Conservation (phyloP, 2,329 filamentous ascomycete species). For the Ascosphaera apis region DNA sequence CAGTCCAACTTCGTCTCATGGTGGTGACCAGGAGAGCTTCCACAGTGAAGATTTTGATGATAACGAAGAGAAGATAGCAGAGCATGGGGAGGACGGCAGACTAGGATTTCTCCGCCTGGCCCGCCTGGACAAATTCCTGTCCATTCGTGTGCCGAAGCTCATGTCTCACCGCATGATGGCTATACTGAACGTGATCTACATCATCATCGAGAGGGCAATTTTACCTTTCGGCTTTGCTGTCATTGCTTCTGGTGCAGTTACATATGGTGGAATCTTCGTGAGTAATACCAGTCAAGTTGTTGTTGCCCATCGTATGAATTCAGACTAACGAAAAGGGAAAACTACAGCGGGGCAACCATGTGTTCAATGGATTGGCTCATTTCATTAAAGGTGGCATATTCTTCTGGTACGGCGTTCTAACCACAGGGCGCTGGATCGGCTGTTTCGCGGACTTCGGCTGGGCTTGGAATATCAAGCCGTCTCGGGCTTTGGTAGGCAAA, state of each 20-base stretch:
- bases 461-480: constrained; percentile 77
- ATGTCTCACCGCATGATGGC: constrained; percentile 34
- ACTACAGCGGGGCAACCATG: constrained; percentile 35
- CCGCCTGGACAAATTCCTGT: constrained; percentile 28
- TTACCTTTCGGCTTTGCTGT: constrained; percentile 56
- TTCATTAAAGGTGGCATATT: constrained; percentile 91
- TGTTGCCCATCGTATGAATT: background rate
- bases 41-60: constrained; percentile 32
- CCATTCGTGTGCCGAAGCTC: constrained; percentile 30
- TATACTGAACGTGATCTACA: constrained; percentile 36
- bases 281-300: constrained; percentile 19
- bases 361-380: constrained; percentile 77
- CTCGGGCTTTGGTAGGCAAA: constrained; percentile 30
- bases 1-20: constrained; percentile 36
- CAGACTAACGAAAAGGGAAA: constrained; percentile 3
- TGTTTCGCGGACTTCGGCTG: constrained; percentile 79
- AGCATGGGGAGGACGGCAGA: constrained; percentile 23
- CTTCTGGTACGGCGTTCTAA: constrained; percentile 76
- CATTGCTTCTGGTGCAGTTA: constrained; percentile 47
- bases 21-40: constrained; percentile 22
- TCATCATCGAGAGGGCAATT: constrained; percentile 51
- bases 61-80: constrained; percentile 24
- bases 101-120: constrained; percentile 22
- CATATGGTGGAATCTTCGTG: constrained; percentile 69
- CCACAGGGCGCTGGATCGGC: constrained; percentile 71